Percentiles rank a stretch among this genome's conserved stretches.
Evolutionary conservation across 1,139 yeast genomes (phyloP).

Genomic region (Suhomyces taliae): DNA sequence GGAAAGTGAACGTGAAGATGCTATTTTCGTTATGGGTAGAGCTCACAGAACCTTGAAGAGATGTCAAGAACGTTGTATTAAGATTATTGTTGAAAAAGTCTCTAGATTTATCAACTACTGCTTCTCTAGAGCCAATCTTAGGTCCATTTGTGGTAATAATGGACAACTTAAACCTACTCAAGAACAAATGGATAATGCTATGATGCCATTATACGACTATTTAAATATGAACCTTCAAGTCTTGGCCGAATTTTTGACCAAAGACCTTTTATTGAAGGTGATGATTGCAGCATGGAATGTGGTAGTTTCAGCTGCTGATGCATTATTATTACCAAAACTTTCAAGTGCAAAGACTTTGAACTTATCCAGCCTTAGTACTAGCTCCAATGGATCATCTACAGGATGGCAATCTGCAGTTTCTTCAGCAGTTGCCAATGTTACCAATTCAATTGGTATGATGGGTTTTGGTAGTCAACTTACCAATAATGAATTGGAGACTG

Average conservation of each 20-base stretch:
- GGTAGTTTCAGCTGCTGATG: conserved; percentile 64
- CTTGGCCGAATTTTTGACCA: conserved; percentile 62
- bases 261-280: conserved; percentile 59
- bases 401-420: conserved; percentile 54
- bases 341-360: conserved; percentile 53
- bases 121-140: conserved; percentile 48
- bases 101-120: conserved; percentile 42
- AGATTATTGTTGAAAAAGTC: conserved; percentile 65
- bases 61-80: conserved; percentile 62
- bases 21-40: conserved; percentile 75
- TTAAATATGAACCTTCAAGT: conserved; percentile 68
- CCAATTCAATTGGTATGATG: conserved; percentile 41
- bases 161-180: conserved; percentile 49
- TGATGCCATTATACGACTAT: conserved; percentile 74
- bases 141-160: conserved; percentile 51
- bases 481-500: conserved; percentile 62
- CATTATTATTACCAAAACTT: conserved; percentile 67
- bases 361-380: conserved; percentile 16
- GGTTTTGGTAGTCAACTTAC: conserved; percentile 60
- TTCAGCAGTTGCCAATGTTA: conserved; percentile 51
- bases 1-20: conserved; percentile 77
- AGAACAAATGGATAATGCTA: conserved; percentile 62
- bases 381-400: conserved; percentile 8
- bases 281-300: conserved; percentile 79
- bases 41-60: conserved; percentile 66